Evolutionary conservation across 768 basidiomycete genomes (phyloP).

Genomic region (Multifurca ochricompacta): DNA sequence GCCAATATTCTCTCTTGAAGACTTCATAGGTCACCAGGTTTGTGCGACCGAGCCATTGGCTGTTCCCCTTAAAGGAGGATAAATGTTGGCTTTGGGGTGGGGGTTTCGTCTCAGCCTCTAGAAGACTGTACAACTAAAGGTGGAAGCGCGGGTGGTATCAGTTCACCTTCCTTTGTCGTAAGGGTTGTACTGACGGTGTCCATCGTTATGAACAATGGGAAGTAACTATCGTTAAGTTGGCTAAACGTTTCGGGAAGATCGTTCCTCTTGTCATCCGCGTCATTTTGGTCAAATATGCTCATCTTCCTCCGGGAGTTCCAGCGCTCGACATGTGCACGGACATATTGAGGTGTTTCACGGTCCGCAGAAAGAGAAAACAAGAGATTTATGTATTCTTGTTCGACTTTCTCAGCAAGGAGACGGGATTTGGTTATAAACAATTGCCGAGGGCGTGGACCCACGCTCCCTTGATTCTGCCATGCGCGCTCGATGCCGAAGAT

Average conservation of each 20-base stretch:
- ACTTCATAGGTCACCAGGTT: slow-evolving; percentile 36
- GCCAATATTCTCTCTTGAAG: slow-evolving; percentile 52
- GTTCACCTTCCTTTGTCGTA: background rate
- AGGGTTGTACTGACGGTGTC: slow-evolving; percentile 38
- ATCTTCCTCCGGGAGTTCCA: slow-evolving; percentile 17
- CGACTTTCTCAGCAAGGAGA: slow-evolving; percentile 60
- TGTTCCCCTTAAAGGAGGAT: slow-evolving; percentile 1
- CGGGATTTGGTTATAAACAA: slow-evolving; percentile 67
- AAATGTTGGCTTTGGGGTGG: background rate
- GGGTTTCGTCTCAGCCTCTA: slow-evolving; percentile 38
- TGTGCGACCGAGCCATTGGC: background rate
- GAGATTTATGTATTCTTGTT: slow-evolving; percentile 53
- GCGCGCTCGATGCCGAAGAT: slow-evolving; percentile 62
- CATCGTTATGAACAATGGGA: slow-evolving; percentile 64
- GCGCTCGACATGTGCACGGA: slow-evolving; percentile 27
- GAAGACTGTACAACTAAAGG: slow-evolving; percentile 39
- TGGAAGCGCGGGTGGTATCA: background rate
- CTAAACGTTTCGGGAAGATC: slow-evolving; percentile 49
- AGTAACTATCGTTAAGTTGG: slow-evolving; percentile 48
- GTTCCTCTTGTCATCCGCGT: slow-evolving; percentile 32
- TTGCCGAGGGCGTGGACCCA: slow-evolving; percentile 47
- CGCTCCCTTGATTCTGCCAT: slow-evolving; percentile 33
- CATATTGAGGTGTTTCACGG: slow-evolving; percentile 32
- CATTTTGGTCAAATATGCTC: slow-evolving; percentile 36
- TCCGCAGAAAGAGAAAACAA: slow-evolving; percentile 36